Evolutionary conservation across 805 yeast genomes (phyloP).

Genomic region (Tetrapisispora namnaoensis): DNA sequence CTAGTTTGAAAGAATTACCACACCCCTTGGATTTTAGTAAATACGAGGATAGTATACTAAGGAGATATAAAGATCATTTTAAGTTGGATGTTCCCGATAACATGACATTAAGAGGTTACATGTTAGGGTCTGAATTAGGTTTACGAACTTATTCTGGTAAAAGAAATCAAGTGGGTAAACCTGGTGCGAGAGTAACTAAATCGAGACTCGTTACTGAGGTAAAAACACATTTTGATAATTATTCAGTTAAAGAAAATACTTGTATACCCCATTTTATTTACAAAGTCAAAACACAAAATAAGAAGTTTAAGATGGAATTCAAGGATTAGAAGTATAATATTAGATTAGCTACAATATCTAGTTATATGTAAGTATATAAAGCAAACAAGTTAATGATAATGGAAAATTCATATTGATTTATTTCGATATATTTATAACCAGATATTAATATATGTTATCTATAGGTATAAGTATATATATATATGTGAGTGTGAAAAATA

Average conservation of each 20-base stretch:
- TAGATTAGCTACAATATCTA: background rate
- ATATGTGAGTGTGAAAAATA: background rate
- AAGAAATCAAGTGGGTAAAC: slow-evolving; percentile 13
- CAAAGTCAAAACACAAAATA: slow-evolving; percentile 63
- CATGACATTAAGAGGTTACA: slow-evolving; percentile 57
- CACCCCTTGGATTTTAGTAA: slow-evolving; percentile 63
- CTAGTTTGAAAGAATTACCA: slow-evolving; percentile 40
- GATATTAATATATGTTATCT: no score
- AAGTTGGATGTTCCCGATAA: slow-evolving; percentile 48
- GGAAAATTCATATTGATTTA: no score
- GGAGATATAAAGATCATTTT: slow-evolving; percentile 58
- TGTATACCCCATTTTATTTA: slow-evolving; percentile 82
- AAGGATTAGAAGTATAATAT: slow-evolving; percentile 6
- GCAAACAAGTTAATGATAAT: background rate
- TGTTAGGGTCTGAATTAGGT: slow-evolving; percentile 66
- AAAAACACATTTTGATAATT: slow-evolving; percentile 55
- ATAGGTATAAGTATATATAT: background rate
- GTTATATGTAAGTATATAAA: background rate
- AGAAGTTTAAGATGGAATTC: slow-evolving; percentile 34
- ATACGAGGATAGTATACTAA: slow-evolving; percentile 51
- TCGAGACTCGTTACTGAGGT: slow-evolving; percentile 49
- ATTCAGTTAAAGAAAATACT: slow-evolving; percentile 68
- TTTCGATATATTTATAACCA: no score
- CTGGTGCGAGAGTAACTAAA: slow-evolving; percentile 41
- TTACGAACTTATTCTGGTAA: slow-evolving; percentile 43